Base-by-base conservation (phyloP, 1,284 basidiomycete species). In the Puccinia hordei region DNA sequence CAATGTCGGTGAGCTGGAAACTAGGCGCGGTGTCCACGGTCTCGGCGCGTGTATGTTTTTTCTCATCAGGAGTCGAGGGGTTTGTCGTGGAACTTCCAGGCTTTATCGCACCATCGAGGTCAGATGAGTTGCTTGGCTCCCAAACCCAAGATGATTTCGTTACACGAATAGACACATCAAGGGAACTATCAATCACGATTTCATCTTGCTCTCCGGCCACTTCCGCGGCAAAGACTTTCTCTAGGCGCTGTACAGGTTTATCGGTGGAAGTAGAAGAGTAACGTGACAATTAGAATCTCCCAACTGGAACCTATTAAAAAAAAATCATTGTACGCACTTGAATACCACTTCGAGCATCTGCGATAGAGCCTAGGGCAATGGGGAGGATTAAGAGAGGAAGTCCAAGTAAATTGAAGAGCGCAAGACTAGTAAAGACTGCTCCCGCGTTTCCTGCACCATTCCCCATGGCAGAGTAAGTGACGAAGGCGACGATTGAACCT, bases 401-500 rank as follows among this genome's bases (percentile, higher is more conserved):
- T n/a, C 49, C 49, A 19, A 73, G 51, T 10, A 53, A 44, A 22
- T 53, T 51, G 71, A 73, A 73, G n/a, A 73, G 51, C 22, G 66
- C 55, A n/a, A 74, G 55, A 41, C 73, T 77, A 41, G 76, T 73
- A 19, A 77, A 77, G 12, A 77, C 76, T 53, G 73, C 66, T 24
- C 59, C 30, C 5, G 51, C 15, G 22, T 73, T 51, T 33, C 71
- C 71, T 73, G 94, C 88, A 0, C 86, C 82, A 84, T 94, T 91
- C 0, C 91, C 90, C 0, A 90, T 88, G 15, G 89, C 86, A 0
- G 90, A 90, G 86, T 95, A 96, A 0, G 91, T 91, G 80, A 95
- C 88, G 84, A 98, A 96, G 0, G 93, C 90, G 41, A 97, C 84
- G 24, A 98, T 92, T 13, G 93, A 91, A 0, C 93, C 93, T 33